phyloP scores from a whole-genome alignment of 257 asterid species.

The Solanum tarijense region DNA sequence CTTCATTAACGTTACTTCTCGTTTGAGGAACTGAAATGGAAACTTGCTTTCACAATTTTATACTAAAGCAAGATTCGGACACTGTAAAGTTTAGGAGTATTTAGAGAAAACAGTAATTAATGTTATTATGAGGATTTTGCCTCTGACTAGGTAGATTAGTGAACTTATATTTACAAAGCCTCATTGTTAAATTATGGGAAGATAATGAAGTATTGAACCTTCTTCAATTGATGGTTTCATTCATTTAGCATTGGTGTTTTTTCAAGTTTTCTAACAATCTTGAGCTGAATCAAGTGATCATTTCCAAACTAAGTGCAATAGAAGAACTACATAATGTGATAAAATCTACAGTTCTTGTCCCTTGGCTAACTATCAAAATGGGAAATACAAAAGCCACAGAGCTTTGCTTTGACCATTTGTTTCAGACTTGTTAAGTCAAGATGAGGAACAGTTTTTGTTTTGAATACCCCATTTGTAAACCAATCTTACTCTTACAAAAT shows the following conservation, averaged over 20 bases:
- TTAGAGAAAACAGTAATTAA: not conserved
- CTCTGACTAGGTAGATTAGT: not conserved
- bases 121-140: not conserved
- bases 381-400: no score
- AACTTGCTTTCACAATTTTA: not conserved
- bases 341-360: no score
- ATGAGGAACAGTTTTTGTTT: slow-evolving; percentile 55
- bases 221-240: not conserved
- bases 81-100: not conserved
- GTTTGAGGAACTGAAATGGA: not conserved
- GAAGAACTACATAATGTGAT: no score
- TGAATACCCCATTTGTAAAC: slow-evolving; percentile 15
- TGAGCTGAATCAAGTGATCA: no score
- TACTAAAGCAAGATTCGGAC: not conserved
- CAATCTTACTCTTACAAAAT: not conserved
- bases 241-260: not conserved
- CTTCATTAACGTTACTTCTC: slow-evolving; percentile 22
- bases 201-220: not conserved
- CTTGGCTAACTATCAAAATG: no score
- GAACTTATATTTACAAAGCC: not conserved
- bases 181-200: not conserved
- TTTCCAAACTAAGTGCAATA: no score
- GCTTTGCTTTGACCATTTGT: no score
- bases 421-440: slow-evolving; percentile 42
- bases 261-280: not conserved